Evolutionary conservation across 306 rosid species (phyloP), one percentile per base, ranked within the genome.

Genomic region (Prunus dulcis): DNA sequence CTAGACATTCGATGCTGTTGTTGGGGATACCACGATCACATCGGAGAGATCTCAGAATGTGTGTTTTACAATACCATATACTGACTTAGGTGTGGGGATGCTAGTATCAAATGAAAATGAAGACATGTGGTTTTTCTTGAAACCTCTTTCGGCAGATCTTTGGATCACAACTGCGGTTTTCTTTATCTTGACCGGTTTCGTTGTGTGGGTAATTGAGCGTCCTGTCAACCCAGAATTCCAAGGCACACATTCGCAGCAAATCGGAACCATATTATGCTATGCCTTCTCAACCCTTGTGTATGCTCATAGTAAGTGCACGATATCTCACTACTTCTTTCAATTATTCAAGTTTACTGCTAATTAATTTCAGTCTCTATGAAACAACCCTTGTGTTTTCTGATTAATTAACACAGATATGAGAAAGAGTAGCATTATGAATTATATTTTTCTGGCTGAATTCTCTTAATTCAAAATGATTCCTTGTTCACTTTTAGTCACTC

Each of bases 61-160:
- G 53, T 58, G 43, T 66, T 76, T 76, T 43, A 76, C 80, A 23
- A 4, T 22, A 76, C 80, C 80, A 22, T 76, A n/a, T 23, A 20
- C 73, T 1, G 80, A 76, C n/a, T 2, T 55, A 3, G 80, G 80
- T 6, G 45, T 76, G 28, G 80, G 56, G 53, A 32, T 65, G 67
- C 17, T 76, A 32, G 80, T 66, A 18, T 13, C 18, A 25, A 46
- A 65, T 4, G 64, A 38, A 6, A 51, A 30, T 3, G 32, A 25
- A 34, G 43, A 18, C 57, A 71, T 46, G 50, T 72, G 82, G 82
- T 13, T 79, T 14, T 72, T 79, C 77, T 38, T 79, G 50, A 43
- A 11, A 34, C 76, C 81, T 30, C 43, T 70, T 14, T 61, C 76
- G n/a, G 38, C 63, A 14, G 22, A 61, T 18, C 76, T 78, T 19